These are phyloP conservation scores for Monilinia laxa DNA, from an alignment of 2,329 filamentous ascomycete species.

Conservation along the genomic window DNA sequence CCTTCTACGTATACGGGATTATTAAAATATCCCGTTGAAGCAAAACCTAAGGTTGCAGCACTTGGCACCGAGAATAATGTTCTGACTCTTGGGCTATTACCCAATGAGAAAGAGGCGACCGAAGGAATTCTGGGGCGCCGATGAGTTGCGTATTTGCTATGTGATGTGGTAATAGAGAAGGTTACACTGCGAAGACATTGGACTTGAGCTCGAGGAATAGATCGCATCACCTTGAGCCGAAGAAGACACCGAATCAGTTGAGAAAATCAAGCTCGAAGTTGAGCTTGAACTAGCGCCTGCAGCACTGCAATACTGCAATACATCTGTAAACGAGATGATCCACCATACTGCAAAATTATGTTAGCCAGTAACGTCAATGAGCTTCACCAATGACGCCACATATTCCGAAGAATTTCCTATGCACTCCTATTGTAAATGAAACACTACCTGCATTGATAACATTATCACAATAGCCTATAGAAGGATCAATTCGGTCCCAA, in stretches of 20 bases:
- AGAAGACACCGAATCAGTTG: not conserved
- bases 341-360: constrained; percentile 28
- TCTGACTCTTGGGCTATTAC: constrained; percentile 8
- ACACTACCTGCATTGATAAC: constrained; percentile 30
- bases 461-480: constrained; percentile 36
- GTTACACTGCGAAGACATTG: not conserved
- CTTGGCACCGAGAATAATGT: constrained; percentile 22
- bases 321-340: constrained; percentile 31
- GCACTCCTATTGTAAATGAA: constrained; percentile 1
- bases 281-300: constrained; percentile 17
- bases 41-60: constrained; percentile 36
- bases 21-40: constrained; percentile 26
- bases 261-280: not conserved
- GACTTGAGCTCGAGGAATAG: too few species aligned
- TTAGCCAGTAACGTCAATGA: not conserved
- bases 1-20: constrained; percentile 29
- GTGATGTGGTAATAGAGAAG: not conserved
- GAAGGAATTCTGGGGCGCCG: not conserved
- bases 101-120: constrained; percentile 12
- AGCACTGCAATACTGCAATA: constrained; percentile 24
- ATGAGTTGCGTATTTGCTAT: not conserved
- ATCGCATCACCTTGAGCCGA: not conserved
- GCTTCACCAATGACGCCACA: not conserved
- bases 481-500: not conserved
- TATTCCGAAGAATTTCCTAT: constrained; percentile 10